Conservation (phyloP, 169 alveolate species). For the Theileria annulata region DNA sequence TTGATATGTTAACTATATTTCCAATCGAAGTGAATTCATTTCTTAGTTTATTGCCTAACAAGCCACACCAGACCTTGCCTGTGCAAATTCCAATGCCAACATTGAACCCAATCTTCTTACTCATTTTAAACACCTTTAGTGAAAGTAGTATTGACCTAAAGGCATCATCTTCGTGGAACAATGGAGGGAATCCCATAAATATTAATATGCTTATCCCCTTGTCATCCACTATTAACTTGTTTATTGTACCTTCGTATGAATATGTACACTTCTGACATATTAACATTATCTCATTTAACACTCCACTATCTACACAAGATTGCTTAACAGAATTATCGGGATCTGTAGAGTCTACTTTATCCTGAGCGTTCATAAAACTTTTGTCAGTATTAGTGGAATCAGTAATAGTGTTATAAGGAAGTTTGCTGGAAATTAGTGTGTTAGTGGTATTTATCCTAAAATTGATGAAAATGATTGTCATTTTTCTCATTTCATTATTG, state of each 20-base stretch:
- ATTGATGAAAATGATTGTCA: conserved; percentile 74
- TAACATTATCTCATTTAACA: conserved; percentile 51
- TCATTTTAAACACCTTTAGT: conserved; percentile 69
- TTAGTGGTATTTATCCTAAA: conserved; percentile 62
- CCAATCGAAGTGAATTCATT: conserved; percentile 84
- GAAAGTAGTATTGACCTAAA: conserved; percentile 78
- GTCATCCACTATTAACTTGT: conserved; percentile 81
- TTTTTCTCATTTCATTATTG: conserved; percentile 79
- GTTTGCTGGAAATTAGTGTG: conserved; percentile 29
- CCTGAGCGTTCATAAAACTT: not conserved
- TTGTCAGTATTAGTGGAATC: not conserved
- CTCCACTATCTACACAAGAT: conserved; percentile 62
- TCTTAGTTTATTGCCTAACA: conserved; percentile 79
- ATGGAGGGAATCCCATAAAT: conserved; percentile 84
- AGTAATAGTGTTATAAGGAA: not conserved
- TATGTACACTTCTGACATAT: conserved; percentile 56
- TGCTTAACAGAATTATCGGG: conserved; percentile 65
- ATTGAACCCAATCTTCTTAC: conserved; percentile 69
- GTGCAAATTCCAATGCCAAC: conserved; percentile 82
- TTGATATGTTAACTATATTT: conserved; percentile 78
- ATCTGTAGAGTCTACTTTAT: conserved; percentile 9
- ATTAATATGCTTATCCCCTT: conserved; percentile 78
- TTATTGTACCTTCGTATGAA: conserved; percentile 74
- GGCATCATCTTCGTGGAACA: conserved; percentile 81
- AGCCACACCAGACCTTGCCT: conserved; percentile 84